phyloP scores from a whole-genome alignment of 192 early-diverging fungal genomes.

The Phycomyces nitens region DNA sequence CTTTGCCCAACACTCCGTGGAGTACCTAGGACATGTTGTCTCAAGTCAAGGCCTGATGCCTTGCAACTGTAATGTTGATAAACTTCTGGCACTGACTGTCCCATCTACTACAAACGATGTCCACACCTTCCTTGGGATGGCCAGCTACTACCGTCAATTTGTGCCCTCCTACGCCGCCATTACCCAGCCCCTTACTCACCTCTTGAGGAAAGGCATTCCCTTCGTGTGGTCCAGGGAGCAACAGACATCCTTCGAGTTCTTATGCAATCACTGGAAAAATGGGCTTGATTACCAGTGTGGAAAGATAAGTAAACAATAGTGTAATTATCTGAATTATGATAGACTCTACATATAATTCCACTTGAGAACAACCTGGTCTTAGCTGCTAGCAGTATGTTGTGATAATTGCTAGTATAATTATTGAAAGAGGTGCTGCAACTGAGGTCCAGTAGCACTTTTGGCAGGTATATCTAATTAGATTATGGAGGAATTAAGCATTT shows the following conservation, averaged over 20 bases:
- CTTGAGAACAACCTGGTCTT: no score
- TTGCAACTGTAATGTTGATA: constrained; percentile 20
- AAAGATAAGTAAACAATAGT: no score
- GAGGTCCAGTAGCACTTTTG: no score
- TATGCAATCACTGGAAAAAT: no score
- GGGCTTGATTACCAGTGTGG: no score
- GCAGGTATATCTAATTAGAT: no score
- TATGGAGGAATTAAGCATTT: no score
- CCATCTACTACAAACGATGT: constrained; percentile 20
- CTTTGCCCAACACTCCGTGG: constrained; percentile 26
- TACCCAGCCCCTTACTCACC: constrained; percentile 16
- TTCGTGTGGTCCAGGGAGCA: constrained; percentile 23
- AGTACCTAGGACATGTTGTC: constrained; percentile 35
- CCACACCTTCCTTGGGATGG: constrained; percentile 33
- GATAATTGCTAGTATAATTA: no score
- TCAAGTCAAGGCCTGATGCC: constrained; percentile 16
- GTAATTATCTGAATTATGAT: no score
- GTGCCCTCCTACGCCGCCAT: constrained; percentile 31
- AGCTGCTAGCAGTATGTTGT: no score
- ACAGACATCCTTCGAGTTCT: neutral
- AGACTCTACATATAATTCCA: no score
- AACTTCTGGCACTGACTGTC: constrained; percentile 10
- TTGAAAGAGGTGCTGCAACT: no score
- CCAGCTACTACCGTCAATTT: constrained; percentile 40
- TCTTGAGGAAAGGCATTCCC: constrained; percentile 27